phyloP scores from a whole-genome alignment of 2,329 filamentous ascomycete species.

The Phaeosphaeria sp. region DNA sequence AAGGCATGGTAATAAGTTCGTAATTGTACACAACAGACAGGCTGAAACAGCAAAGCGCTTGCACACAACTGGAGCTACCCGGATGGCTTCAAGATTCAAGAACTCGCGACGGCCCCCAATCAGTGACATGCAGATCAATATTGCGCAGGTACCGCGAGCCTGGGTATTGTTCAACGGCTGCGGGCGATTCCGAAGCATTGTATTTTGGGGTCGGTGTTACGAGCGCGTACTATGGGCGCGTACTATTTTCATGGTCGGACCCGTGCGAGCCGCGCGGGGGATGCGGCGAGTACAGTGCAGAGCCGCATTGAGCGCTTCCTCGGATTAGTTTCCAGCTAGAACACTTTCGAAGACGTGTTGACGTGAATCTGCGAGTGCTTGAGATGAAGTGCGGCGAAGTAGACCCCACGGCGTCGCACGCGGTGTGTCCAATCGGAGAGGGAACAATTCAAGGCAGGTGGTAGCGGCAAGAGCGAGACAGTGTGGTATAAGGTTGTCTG shows the following conservation, averaged over 20 bases:
- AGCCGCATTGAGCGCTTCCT: conserved; percentile 39
- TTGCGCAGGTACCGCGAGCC: conserved; percentile 23
- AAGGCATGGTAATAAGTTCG: conserved; percentile 10
- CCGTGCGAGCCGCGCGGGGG: conserved; percentile 30
- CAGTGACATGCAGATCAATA: conserved; percentile 12
- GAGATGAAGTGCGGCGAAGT: conserved; percentile 1
- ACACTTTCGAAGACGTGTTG: neutral
- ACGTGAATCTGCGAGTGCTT: neutral
- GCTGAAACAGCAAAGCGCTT: conserved; percentile 30
- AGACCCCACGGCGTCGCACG: conserved; percentile 19
- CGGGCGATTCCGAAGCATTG: conserved; percentile 19
- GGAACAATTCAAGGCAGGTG: conserved; percentile 22
- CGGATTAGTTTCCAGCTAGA: conserved; percentile 9
- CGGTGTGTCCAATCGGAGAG: conserved; percentile 13
- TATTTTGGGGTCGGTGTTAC: conserved; percentile 28
- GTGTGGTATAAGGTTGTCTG: conserved; percentile 14
- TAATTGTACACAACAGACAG: conserved; percentile 13
- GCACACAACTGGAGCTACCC: conserved; percentile 13
- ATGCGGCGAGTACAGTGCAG: conserved; percentile 23
- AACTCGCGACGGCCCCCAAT: conserved; percentile 7
- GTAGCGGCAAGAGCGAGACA: conserved; percentile 30
- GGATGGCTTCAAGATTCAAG: conserved; percentile 18
- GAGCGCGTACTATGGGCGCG: conserved; percentile 36
- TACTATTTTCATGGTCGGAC: conserved; percentile 27
- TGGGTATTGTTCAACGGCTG: conserved; percentile 16